phyloP scores from a whole-genome alignment of 352 stramenopile genomes.

The Pythium sp. region DNA sequence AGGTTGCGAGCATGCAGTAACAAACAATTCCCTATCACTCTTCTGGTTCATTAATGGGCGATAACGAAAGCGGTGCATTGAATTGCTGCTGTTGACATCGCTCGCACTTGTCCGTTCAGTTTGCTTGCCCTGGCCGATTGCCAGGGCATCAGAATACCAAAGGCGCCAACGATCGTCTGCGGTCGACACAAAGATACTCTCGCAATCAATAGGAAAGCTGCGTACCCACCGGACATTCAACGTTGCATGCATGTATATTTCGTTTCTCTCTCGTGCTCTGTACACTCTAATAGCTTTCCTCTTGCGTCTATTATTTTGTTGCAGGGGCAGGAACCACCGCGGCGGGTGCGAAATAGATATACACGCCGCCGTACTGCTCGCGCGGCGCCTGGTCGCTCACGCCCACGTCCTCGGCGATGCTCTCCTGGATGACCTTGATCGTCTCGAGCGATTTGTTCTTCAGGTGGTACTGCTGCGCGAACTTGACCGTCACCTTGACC shows the following conservation, averaged over 20 bases:
- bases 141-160: too few relatives aligned
- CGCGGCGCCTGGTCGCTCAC: slow-evolving; percentile 26
- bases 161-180: too few relatives aligned
- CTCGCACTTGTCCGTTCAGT: too few relatives aligned
- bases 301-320: slow-evolving; percentile 18
- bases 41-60: too few relatives aligned
- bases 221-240: background rate
- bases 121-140: too few relatives aligned
- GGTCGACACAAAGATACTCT: too few relatives aligned
- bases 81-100: too few relatives aligned
- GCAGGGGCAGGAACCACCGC: background rate
- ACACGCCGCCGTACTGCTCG: slow-evolving; percentile 59
- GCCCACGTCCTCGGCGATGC: slow-evolving; percentile 40
- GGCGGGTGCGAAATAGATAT: slow-evolving; percentile 46
- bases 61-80: too few relatives aligned
- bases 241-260: background rate
- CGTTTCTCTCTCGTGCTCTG: background rate
- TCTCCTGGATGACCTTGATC: slow-evolving; percentile 40
- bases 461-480: slow-evolving; percentile 54
- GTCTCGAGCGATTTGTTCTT: slow-evolving; percentile 46
- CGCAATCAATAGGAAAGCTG: too few relatives aligned
- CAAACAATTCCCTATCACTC: too few relatives aligned
- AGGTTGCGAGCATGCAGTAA: too few relatives aligned
- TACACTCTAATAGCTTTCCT: background rate
- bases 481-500: slow-evolving; percentile 76